A percentile compares a stretch with the other conserved stretches of the same genome.
Conservation (phyloP, 2,329 filamentous ascomycete species). For the Aspergillus persii region DNA sequence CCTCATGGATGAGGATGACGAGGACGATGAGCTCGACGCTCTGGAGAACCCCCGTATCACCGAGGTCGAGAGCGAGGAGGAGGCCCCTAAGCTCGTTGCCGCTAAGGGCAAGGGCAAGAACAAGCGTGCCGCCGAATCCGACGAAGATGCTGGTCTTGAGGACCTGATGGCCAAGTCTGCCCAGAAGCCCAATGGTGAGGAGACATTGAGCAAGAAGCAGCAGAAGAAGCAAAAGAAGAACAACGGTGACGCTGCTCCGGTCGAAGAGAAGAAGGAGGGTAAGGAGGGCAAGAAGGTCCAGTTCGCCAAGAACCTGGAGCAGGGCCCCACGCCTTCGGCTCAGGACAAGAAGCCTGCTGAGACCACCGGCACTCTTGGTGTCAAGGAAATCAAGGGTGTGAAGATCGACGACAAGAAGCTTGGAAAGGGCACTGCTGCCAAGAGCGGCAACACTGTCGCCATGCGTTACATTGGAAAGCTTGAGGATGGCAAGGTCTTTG, state of each 20-base stretch:
- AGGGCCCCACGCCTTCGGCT: conserved; percentile 79
- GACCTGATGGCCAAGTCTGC: conserved; percentile 74
- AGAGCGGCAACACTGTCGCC: conserved; percentile 85
- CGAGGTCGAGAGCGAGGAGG: conserved; percentile 76
- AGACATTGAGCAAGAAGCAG: conserved; percentile 92
- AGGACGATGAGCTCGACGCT: conserved; percentile 74
- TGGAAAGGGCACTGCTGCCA: conserved; percentile 78
- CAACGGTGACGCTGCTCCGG: conserved; percentile 76
- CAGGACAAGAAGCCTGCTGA: conserved; percentile 45
- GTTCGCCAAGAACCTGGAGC: conserved; percentile 98
- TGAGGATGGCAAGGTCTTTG: conserved; percentile 90
- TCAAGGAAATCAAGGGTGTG: conserved; percentile 82
- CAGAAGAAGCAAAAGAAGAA: conserved; percentile 99
- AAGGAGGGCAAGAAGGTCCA: conserved; percentile 92
- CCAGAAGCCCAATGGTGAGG: conserved; percentile 54
- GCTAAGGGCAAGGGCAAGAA: conserved; percentile 71
- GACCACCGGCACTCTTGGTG: conserved; percentile 59
- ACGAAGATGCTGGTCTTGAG: conserved; percentile 63
- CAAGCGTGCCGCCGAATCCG: conserved; percentile 79
- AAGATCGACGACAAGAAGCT: conserved; percentile 94
- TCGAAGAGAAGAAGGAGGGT: conserved; percentile 55
- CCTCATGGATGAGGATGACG: conserved; percentile 54
- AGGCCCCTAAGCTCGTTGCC: conserved; percentile 52
- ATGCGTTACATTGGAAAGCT: conserved; percentile 99
- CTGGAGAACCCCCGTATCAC: conserved; percentile 77